These are phyloP conservation scores for Daldinia vernicosa DNA, from an alignment of 495 filamentous ascomycete genomes.

Conservation along the genomic window DNA sequence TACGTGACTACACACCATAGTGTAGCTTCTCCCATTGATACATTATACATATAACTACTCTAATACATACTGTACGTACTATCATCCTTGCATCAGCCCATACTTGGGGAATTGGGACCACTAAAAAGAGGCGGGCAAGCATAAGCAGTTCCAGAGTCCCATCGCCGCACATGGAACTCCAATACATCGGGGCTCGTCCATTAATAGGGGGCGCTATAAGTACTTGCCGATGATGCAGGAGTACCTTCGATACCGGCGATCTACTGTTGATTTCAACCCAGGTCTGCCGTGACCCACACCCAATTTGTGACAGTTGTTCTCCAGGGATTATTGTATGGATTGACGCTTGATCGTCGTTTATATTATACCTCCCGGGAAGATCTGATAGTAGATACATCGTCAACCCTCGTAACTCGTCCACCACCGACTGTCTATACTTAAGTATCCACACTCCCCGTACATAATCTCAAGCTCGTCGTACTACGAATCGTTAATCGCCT, in stretches of 20 bases:
- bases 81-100: slow-evolving; percentile 42
- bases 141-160: slow-evolving; percentile 48
- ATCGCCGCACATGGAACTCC: slow-evolving; percentile 53
- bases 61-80: slow-evolving; percentile 16
- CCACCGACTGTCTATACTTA: slow-evolving; percentile 60
- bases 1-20: background rate
- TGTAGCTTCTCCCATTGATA: slow-evolving; percentile 13
- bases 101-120: slow-evolving; percentile 42
- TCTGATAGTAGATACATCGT: slow-evolving; percentile 59
- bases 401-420: slow-evolving; percentile 49
- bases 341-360: slow-evolving; percentile 58
- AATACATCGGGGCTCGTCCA: slow-evolving; percentile 49
- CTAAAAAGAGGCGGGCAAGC: slow-evolving; percentile 41
- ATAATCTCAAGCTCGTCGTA: slow-evolving; percentile 33
- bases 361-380: slow-evolving; percentile 58
- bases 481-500: slow-evolving; percentile 41
- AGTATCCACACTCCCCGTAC: slow-evolving; percentile 52
- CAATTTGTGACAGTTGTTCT: slow-evolving; percentile 58
- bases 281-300: slow-evolving; percentile 62
- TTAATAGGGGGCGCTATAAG: slow-evolving; percentile 60
- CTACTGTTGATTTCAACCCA: slow-evolving; percentile 55
- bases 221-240: slow-evolving; percentile 50
- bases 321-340: slow-evolving; percentile 60
- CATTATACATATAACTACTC: slow-evolving; percentile 21
- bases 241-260: slow-evolving; percentile 59